A percentile compares a stretch with the other conserved stretches of the same genome.
Conservation (phyloP, 441 rosid genomes). For the Pelargonium cotyledonis region DNA sequence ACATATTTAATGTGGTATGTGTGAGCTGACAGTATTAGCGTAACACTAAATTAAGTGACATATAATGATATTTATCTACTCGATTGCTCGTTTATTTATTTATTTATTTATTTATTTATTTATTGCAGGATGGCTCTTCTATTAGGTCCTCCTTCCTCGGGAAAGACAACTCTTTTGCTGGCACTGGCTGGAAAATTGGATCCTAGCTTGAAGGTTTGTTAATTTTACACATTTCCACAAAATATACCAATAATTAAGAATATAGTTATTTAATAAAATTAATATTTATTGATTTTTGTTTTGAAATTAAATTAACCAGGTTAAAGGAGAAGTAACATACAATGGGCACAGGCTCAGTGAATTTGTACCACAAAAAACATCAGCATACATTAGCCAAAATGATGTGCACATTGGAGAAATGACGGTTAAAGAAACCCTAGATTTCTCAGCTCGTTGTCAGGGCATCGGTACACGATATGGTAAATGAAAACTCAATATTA, state of each 20-base stretch:
- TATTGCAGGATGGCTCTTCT: conserved; percentile 44
- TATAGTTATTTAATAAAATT: too few species aligned
- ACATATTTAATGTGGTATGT: too few species aligned
- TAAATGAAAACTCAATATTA: conserved; percentile 10
- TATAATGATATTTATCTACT: too few species aligned
- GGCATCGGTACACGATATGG: conserved; percentile 68
- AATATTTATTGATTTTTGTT: too few species aligned
- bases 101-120: too few species aligned
- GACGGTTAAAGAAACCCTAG: conserved; percentile 67
- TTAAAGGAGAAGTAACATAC: conserved; percentile 52
- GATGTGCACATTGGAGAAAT: conserved; percentile 62
- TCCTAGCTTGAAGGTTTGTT: conserved; percentile 29
- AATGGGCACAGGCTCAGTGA: conserved; percentile 56
- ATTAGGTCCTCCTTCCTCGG: conserved; percentile 56
- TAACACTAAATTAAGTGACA: too few species aligned
- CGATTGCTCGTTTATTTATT: too few species aligned
- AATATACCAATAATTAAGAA: background rate
- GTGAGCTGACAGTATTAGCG: too few species aligned
- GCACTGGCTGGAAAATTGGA: conserved; percentile 27
- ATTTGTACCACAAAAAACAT: conserved; percentile 57
- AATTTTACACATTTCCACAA: background rate
- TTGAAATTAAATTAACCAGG: conserved; percentile 27
- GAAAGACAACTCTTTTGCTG: conserved; percentile 44
- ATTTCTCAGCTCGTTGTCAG: conserved; percentile 66
- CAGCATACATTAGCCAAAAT: conserved; percentile 61